Base-by-base conservation (phyloP, 2,329 filamentous ascomycete species). In the Lecanicillium sp. region DNA sequence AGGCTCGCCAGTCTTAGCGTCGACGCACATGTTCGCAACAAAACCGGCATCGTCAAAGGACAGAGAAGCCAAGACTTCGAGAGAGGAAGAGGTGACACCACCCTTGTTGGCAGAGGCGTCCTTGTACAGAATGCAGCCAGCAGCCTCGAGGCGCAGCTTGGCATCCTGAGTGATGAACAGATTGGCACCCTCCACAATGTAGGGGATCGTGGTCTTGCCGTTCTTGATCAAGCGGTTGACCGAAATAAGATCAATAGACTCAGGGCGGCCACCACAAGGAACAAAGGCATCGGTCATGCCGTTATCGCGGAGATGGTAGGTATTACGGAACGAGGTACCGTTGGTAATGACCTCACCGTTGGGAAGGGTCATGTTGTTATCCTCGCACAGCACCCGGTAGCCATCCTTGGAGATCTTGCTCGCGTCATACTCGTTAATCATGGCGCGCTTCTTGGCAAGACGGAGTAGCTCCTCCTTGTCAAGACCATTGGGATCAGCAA, bases 91-190 rank as follows among this genome's bases (percentile, higher is more conserved):
- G 1, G 92, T 98, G 33, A 98, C 92, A 59, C 92, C 92, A 48
- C 92, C 92, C 73, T 98, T 98, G 76, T 98, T 98, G 41, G 90
- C 89, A 28, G 87, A 95, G 5, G 92, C 92, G 61, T 98, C 92
- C 69, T 98, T 98, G 80, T 88, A 95, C 29, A 98, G 65, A 52
- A 96, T 79, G 56, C 87, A 94, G 43, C 92, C 92, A n/a, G 90
- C 89, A 51, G 87, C 83, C 67, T 98, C 92, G 12, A 98, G 78
- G 17, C 88, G 85, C 40, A 96, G 75, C 70, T 96, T 96, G 52
- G 90, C 90, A 54, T 98, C 92, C 63, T 98, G 92, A 1, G 92
- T 95, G 65, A 98, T 94, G 75, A 98, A 98, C 39, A 98, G 72
- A 61, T 96, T 98, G 62, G 92, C 92, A 38, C 92, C 92, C 65